Evolutionary conservation across 2,329 filamentous ascomycete genomes (phyloP), one percentile per base, ranked within the genome.

Genomic region (Alternaria incomplexa): DNA sequence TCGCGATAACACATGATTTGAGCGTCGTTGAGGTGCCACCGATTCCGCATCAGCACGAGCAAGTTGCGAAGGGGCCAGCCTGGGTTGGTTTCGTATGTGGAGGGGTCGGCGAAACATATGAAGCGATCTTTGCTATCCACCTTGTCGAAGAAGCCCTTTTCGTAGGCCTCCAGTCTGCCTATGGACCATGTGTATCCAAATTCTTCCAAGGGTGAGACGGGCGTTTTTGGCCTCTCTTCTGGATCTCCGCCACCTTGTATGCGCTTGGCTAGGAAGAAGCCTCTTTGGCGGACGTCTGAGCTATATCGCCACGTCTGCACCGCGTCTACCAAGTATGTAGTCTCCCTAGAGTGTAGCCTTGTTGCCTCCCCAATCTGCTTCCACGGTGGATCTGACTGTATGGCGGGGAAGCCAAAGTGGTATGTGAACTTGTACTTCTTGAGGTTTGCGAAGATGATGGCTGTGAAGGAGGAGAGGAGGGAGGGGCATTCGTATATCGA

Each of bases 341-440:
- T 95, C 79, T 98, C 95, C 65, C 87, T 83, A 3, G 86, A 76
- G 3, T 85, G 87, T 51, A 98, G 81, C 52, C 80, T 80, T 3
- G 84, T 72, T 4, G 66, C 64, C 20, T 76, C 74, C 6, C 77
- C 71, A 5, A 76, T 65, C 32, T 76, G 73, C 71, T 88, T 90
- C 96, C 96, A 99, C 26, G 86, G 84, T 2, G 93, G 93, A 58
- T 95, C 90, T 5, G 95, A 97, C 77, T 97, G 94, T 47, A 99
- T 85, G 15, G 95, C 93, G 1, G 96, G 96, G 75, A 97, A 99
- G 6, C 91, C 95, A 80, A 98, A 98, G 89, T 96, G 97, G 81
- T 98, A 98, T n/a, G 91, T 93, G 78, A 98, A 97, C 66, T 90
- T 93, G 83, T 98, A 98, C 77, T 96, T 97, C 80, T 99, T 99